Evolutionary conservation across 2,329 filamentous ascomycete species (phyloP), one percentile per base, ranked within the genome.

Genomic region (Madurella fahalii): DNA sequence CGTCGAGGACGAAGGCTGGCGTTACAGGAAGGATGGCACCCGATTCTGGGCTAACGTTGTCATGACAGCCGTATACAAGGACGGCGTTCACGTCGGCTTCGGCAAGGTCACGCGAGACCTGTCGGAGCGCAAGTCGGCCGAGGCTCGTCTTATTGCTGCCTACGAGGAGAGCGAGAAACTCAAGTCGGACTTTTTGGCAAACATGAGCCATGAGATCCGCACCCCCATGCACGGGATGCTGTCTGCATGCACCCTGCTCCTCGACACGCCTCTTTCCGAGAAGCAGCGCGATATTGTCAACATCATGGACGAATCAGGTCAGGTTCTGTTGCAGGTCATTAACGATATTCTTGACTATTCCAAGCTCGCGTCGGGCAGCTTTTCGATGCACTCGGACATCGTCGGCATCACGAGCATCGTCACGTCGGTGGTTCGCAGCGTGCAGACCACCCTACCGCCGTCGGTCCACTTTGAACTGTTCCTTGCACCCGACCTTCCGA

Each of bases 281-380:
- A 74, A 81, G 41, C 82, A 85, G 65, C 72, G 74, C 18, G 81
- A 85, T 53, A 78, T 78, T 41, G 75, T 79, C 1, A 71, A 73
- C 40, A 80, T 84, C 44, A 80, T 85, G 52, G 75, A 82, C 59
- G 80, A 84, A 53, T 84, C 82, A 0, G 81, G 79, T 2, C 74
- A 78, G 17, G 72, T 84, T 2, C 70, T 85, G 18, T 68, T 85
- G 16, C 78, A 81, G 58, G 77, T 85, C 47, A 84, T 86, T 65
- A 84, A 86, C 62, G 81, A 85, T 57, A 83, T 86, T 44, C 73
- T 86, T n/a, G 83, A 86, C 67, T 85, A 83, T 63, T 84, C 82
- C 9, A 85, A 85, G 60, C 71, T 85, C 5, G 77, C 79, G 0
- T 81, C 81, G 0, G 80, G 81, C n/a, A 77, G 74, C 37, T 82